phyloP scores from a whole-genome alignment of 305 asterid genomes.

The Fraxinus velutina region DNA sequence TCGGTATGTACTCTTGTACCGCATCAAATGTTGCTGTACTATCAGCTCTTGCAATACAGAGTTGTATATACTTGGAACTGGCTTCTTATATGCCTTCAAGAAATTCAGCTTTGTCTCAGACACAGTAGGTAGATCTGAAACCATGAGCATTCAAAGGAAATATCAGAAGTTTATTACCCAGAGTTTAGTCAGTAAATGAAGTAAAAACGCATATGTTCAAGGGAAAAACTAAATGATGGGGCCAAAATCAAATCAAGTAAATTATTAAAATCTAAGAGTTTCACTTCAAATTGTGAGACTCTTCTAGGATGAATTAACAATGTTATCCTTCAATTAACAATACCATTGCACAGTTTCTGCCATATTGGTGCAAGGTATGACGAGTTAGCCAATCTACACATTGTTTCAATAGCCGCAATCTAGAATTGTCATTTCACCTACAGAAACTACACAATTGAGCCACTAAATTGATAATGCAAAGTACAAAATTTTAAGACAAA shows the following conservation, averaged over 20 bases:
- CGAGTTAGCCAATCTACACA: background rate
- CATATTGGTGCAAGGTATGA: background rate
- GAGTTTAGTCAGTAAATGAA: slow-evolving; percentile 4
- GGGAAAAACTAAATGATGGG: background rate
- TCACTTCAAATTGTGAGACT: background rate
- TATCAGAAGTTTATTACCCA: slow-evolving; percentile 15
- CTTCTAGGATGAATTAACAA: background rate
- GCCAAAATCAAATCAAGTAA: background rate
- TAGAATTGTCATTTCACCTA: background rate
- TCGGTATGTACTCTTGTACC: slow-evolving; percentile 76
- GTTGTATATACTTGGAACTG: slow-evolving; percentile 89
- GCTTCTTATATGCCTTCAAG: slow-evolving; percentile 81
- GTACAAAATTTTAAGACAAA: background rate
- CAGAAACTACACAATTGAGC: background rate
- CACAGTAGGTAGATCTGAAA: slow-evolving; percentile 82
- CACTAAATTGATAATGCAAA: background rate
- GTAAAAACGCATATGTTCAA: background rate
- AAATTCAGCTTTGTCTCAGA: slow-evolving; percentile 78
- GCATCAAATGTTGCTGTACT: slow-evolving; percentile 86
- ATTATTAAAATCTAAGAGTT: background rate
- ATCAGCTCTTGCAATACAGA: slow-evolving; percentile 82
- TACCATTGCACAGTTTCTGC: background rate
- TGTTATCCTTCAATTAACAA: background rate
- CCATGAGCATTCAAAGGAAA: slow-evolving; percentile 12
- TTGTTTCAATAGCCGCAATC: background rate